These are phyloP conservation scores for Lenzites betulinus DNA, from an alignment of 768 basidiomycete genomes.

Conservation along the genomic window DNA sequence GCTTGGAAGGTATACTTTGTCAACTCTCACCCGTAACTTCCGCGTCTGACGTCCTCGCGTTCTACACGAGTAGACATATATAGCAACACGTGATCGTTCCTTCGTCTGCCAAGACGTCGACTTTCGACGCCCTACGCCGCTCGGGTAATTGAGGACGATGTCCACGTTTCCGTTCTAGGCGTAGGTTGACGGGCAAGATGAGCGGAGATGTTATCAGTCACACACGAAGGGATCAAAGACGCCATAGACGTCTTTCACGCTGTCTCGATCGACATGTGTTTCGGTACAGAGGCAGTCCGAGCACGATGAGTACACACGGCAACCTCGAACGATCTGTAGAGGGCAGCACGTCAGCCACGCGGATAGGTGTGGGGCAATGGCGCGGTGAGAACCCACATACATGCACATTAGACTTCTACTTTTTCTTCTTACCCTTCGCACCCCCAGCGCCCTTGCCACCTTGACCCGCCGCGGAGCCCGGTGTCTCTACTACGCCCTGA, in stretches of 20 bases:
- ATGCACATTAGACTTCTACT: slow-evolving; percentile 38
- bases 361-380: not conserved
- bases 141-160: not conserved
- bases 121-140: not conserved
- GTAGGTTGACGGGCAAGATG: not conserved
- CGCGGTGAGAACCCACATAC: not conserved
- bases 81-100: slow-evolving; percentile 11
- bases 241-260: not conserved
- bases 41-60: slow-evolving; percentile 12
- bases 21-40: not conserved
- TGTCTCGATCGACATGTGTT: slow-evolving; percentile 3
- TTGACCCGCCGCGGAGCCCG: slow-evolving; percentile 26
- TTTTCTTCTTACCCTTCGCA: slow-evolving; percentile 69
- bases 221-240: not conserved
- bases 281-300: slow-evolving; percentile 5
- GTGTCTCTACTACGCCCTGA: slow-evolving; percentile 56
- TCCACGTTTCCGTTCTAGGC: not conserved
- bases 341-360: not conserved
- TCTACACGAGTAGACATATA: slow-evolving; percentile 4
- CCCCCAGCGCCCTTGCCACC: slow-evolving; percentile 34
- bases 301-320: slow-evolving; percentile 18
- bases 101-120: not conserved
- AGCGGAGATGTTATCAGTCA: not conserved
- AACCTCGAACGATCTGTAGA: slow-evolving; percentile 4
- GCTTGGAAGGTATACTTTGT: no score